A percentile compares a stretch with the other conserved stretches of the same genome.
Conservation (phyloP, 2,329 filamentous ascomycete genomes). For the Byssochlamys sp. region DNA sequence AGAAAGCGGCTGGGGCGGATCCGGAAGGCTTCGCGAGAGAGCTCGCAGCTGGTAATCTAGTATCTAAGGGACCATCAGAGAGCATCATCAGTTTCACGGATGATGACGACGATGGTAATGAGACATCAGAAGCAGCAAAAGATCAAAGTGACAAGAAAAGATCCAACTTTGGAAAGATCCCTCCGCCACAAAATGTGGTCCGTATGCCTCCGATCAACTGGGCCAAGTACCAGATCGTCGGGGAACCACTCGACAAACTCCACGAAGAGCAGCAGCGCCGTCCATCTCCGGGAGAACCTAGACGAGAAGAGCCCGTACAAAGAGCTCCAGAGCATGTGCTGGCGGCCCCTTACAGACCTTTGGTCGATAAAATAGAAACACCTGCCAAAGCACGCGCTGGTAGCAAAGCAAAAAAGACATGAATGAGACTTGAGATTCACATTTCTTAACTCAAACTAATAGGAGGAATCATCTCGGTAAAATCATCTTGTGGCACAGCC, state of each 20-base stretch:
- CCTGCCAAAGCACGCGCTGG: slow-evolving; percentile 20
- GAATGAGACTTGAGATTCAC: slow-evolving; percentile 4
- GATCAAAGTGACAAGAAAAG: slow-evolving; percentile 4
- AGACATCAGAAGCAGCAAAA: slow-evolving; percentile 14
- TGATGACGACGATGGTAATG: slow-evolving; percentile 24
- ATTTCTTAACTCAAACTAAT: background rate
- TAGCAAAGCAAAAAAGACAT: slow-evolving; percentile 27
- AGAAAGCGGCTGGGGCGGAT: slow-evolving; percentile 59
- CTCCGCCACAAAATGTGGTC: slow-evolving; percentile 69
- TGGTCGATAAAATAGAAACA: slow-evolving; percentile 42
- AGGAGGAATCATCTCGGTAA: background rate
- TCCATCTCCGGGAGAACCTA: slow-evolving; percentile 42
- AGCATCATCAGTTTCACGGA: slow-evolving; percentile 28
- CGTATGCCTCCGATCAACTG: slow-evolving; percentile 87
- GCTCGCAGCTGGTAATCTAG: slow-evolving; percentile 53
- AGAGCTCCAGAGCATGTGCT: slow-evolving; percentile 43
- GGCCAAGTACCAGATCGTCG: slow-evolving; percentile 86
- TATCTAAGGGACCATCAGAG: slow-evolving; percentile 23
- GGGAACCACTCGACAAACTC: slow-evolving; percentile 70
- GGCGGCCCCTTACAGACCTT: slow-evolving; percentile 52
- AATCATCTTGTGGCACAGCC: background rate
- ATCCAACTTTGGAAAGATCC: slow-evolving; percentile 53
- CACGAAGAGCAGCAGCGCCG: slow-evolving; percentile 67
- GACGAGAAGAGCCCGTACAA: slow-evolving; percentile 22
- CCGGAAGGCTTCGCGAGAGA: slow-evolving; percentile 64